Evolutionary conservation across 2,329 filamentous ascomycete genomes (phyloP).

Genomic region (Botrytis squamosa): DNA sequence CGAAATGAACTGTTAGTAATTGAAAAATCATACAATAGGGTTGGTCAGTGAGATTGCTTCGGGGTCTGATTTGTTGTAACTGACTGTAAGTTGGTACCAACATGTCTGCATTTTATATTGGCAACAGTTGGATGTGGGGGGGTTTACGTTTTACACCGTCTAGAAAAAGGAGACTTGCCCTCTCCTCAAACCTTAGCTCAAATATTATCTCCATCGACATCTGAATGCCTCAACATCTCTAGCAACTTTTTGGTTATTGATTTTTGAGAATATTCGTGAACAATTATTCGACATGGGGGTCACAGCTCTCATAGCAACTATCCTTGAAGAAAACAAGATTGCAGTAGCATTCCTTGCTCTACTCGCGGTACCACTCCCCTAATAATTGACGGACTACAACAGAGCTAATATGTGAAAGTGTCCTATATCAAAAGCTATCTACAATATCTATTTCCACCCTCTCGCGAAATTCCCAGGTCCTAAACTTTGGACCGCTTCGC

Average conservation of each 20-base stretch:
- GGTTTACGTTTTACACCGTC: not conserved
- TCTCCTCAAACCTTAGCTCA: not conserved
- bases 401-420: not conserved
- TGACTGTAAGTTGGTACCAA: not conserved
- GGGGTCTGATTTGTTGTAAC: not conserved
- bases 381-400: not conserved
- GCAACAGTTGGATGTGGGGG: not conserved
- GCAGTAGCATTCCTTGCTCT: not conserved
- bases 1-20: not conserved
- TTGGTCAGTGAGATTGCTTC: not conserved
- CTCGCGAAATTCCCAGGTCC: not conserved
- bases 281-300: not conserved
- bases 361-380: not conserved
- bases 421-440: not conserved
- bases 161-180: not conserved
- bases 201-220: not conserved
- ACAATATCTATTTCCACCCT: not conserved
- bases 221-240: not conserved
- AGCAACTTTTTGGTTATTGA: not conserved
- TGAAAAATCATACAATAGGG: not conserved
- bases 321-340: slow-evolving; percentile 1
- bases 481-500: not conserved
- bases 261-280: not conserved
- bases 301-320: not conserved
- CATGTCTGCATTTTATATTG: not conserved